phyloP scores from a whole-genome alignment of 192 early-diverging fungal genomes.

The Phycomyces blakesleeanus region DNA sequence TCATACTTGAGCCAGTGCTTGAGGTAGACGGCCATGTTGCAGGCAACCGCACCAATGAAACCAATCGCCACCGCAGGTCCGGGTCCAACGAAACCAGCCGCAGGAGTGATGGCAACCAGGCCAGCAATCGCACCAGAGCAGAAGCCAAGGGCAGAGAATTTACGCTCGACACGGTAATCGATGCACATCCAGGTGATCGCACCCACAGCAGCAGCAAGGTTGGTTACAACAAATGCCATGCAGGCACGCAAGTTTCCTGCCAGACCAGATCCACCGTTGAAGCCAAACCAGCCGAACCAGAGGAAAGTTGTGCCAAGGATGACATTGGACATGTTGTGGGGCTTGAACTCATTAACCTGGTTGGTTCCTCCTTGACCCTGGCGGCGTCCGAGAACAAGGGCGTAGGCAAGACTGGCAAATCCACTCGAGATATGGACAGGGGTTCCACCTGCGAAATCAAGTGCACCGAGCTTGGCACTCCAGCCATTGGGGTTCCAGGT shows the following conservation, averaged over 20 bases:
- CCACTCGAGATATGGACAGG: slow-evolving; percentile 93
- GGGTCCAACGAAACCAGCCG: slow-evolving; percentile 80
- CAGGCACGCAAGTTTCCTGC: slow-evolving; percentile 80
- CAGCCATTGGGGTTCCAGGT: slow-evolving; percentile 88
- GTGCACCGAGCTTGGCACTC: slow-evolving; percentile 69
- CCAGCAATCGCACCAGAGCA: slow-evolving; percentile 94
- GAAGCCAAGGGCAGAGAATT: slow-evolving; percentile 87
- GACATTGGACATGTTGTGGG: slow-evolving; percentile 90
- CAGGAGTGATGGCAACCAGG: slow-evolving; percentile 91
- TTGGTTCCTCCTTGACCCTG: slow-evolving; percentile 54
- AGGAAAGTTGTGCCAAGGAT: slow-evolving; percentile 85
- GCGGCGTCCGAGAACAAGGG: slow-evolving; percentile 81
- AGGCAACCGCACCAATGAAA: slow-evolving; percentile 62
- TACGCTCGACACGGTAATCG: slow-evolving; percentile 75
- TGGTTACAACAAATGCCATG: slow-evolving; percentile 82
- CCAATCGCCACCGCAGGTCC: slow-evolving; percentile 84
- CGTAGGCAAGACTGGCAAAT: slow-evolving; percentile 84
- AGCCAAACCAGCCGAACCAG: slow-evolving; percentile 92
- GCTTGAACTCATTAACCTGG: slow-evolving; percentile 58
- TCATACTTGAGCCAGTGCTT: slow-evolving; percentile 88
- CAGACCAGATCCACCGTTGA: slow-evolving; percentile 82
- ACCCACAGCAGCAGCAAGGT: slow-evolving; percentile 78
- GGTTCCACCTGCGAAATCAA: slow-evolving; percentile 97
- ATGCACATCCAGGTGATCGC: slow-evolving; percentile 80
- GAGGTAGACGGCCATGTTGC: slow-evolving; percentile 78